Evolutionary conservation across 495 filamentous ascomycete species (phyloP).

Genomic region (Trichoderma virens): DNA sequence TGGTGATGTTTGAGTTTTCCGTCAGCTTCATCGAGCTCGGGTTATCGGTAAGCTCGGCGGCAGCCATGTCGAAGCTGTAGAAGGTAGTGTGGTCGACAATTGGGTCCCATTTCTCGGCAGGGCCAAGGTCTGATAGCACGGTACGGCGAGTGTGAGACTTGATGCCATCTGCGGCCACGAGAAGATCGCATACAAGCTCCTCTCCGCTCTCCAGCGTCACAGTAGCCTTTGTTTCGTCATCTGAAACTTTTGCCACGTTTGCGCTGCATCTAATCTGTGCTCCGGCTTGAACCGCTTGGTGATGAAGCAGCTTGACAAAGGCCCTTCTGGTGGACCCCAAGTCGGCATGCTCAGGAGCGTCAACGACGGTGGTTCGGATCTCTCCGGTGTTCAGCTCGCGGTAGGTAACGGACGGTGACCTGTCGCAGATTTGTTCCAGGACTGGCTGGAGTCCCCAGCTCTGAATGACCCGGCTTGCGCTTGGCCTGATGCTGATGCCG

Average conservation of each 20-base stretch:
- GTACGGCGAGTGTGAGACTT: constrained; percentile 37
- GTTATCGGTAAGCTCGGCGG: neutral
- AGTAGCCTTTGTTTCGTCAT: constrained; percentile 6
- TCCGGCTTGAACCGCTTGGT: neutral
- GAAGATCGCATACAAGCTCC: constrained; percentile 22
- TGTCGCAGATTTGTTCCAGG: neutral
- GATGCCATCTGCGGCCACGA: constrained; percentile 36
- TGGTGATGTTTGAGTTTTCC: neutral
- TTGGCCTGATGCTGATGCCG: constrained; percentile 3
- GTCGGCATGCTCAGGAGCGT: neutral
- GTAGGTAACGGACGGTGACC: neutral
- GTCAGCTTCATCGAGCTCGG: neutral
- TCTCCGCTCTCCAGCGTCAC: constrained; percentile 32
- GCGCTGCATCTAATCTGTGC: neutral
- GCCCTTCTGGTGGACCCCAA: neutral
- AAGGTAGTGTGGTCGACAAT: neutral
- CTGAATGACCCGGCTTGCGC: neutral
- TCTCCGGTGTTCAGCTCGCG: constrained; percentile 1
- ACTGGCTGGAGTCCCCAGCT: neutral
- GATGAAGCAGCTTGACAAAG: neutral
- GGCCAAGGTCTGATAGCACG: constrained; percentile 21
- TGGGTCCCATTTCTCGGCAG: neutral
- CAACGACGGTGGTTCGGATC: neutral
- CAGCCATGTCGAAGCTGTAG: neutral
- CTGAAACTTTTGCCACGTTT: neutral